Evolutionary conservation across 2,329 filamentous ascomycete genomes (phyloP), one percentile per base, ranked within the genome.

Genomic region (Cercospora berteroae): DNA sequence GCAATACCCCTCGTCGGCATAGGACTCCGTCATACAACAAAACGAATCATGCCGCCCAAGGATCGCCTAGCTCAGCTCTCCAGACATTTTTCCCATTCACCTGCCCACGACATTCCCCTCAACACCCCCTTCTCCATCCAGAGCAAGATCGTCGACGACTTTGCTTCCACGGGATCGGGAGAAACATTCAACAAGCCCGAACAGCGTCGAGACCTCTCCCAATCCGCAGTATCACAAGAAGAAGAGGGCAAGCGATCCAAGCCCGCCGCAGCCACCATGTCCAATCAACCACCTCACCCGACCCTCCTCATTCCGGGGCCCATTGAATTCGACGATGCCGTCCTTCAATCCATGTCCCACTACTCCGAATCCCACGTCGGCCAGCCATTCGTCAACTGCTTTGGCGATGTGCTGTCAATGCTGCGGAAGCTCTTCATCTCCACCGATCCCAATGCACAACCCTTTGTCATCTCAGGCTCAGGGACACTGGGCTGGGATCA

Each of bases 241-340:
- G 67, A 74, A 74, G 68, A 75, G 70, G 67, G 66, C 60, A 75
- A 72, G 67, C 67, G 69, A 61, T 65, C 69, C 66, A 69, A 72
- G 55, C 67, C 71, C 23, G 64, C 69, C 16, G 67, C 67, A 10
- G 72, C 74, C 75, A 84, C 76, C 63, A 88, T 88, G 86, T 88
- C 86, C 48, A 78, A 75, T 64, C 87, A 89, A 81, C 75, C 85
- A 63, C 80, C 85, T 65, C 88, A 90, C 77, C 84, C 87, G 63
- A 90, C 94, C 65, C 85, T 99, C 81, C 88, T 99, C 82, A 98
- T 99, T 77, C 95, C 95, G 60, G 95, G 95, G 71, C 95, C 95
- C 77, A 96, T 98, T 80, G 94, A 98, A 83, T 97, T 97, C 78
- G 94, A 97, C 80, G 94, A 98, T 94, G 93, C 89, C 58, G 94